Evolutionary conservation across 2,329 filamentous ascomycete genomes (phyloP), one percentile per base, ranked within the genome.

Genomic region (Calonectria pseudoreteaudii): DNA sequence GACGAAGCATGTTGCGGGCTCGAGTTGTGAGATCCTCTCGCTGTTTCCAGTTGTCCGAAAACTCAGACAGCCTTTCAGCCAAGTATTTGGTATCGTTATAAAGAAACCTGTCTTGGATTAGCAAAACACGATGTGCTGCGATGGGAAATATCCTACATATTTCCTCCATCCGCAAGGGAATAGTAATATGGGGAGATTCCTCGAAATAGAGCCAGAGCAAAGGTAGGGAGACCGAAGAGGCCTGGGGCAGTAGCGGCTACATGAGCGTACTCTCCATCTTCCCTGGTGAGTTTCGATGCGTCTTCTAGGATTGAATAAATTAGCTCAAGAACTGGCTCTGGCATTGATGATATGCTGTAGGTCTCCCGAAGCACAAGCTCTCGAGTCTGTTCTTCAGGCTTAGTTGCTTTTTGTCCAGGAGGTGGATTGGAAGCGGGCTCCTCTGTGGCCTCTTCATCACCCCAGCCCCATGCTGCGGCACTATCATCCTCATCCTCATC

Each of bases 261-360:
- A 0, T 93, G 89, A 14, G 90, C 88, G 36, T 85, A 85, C 34
- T 89, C 86, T 47, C 80, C 85, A 86, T 87, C 85, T 83, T 76
- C 90, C 84, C 50, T 88, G 81, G 91, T 91, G 60, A 96, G 85
- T 0, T 86, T 88, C 13, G 90, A 90, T 1, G 88, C 92, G 76
- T 94, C 92, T 73, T 93, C 90, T 74, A 90, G 83, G 34, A 93
- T 88, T 16, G 87, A 81, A 28, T 88, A 86, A 67, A 96, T 91
- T 34, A 94, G 88, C 23, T 91, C 88, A 26, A 96, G 87, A 16
- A 98, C 92, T 5, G 93, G 91, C 74, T 95, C 93, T 0, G 97
- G 96, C 83, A 98, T 93, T 3, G 94, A 94, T 0, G 96, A 98
- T 66, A 98, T 94, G 72, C 93, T 94, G 83, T 98, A 99, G 1